Evolutionary conservation across 2,329 filamentous ascomycete species (phyloP).

Genomic region (Xylaria sp.): DNA sequence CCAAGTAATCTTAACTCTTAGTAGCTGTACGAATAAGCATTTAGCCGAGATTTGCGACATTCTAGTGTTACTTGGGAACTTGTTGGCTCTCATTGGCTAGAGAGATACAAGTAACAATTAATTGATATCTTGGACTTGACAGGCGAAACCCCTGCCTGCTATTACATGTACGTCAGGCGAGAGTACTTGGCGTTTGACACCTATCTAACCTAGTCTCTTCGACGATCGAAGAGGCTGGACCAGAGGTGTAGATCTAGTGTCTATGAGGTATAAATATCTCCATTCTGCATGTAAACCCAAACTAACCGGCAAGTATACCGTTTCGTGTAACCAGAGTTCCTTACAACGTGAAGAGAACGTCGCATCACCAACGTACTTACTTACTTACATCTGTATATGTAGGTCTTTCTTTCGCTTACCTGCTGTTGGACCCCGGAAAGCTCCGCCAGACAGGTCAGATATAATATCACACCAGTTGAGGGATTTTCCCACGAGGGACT

Average conservation of each 20-base stretch:
- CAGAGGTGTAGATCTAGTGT: slow-evolving; percentile 7
- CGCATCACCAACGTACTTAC: slow-evolving; percentile 5
- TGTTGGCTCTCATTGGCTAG: neutral
- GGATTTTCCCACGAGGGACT: slow-evolving; percentile 17
- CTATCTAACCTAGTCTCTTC: neutral
- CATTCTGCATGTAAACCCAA: slow-evolving; percentile 25
- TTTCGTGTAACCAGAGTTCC: slow-evolving; percentile 4
- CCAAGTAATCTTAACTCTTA: neutral
- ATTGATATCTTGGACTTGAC: neutral
- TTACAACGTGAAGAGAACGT: neutral
- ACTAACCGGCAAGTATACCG: slow-evolving; percentile 13
- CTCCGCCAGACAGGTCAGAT: slow-evolving; percentile 22
- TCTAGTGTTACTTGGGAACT: neutral
- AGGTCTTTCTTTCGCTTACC: slow-evolving; percentile 18
- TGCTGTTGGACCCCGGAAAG: slow-evolving; percentile 22
- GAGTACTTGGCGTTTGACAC: neutral
- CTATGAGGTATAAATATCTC: slow-evolving; percentile 4
- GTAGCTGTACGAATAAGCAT: no score
- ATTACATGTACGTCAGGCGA: slow-evolving; percentile 4
- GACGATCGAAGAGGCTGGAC: neutral
- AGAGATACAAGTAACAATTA: neutral
- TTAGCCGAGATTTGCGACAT: slow-evolving; percentile 10
- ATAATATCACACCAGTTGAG: slow-evolving; percentile 26
- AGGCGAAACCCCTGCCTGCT: neutral
- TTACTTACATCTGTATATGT: slow-evolving; percentile 3